phyloP scores from a whole-genome alignment of 352 stramenopile species.

The Discostella stelligera region DNA sequence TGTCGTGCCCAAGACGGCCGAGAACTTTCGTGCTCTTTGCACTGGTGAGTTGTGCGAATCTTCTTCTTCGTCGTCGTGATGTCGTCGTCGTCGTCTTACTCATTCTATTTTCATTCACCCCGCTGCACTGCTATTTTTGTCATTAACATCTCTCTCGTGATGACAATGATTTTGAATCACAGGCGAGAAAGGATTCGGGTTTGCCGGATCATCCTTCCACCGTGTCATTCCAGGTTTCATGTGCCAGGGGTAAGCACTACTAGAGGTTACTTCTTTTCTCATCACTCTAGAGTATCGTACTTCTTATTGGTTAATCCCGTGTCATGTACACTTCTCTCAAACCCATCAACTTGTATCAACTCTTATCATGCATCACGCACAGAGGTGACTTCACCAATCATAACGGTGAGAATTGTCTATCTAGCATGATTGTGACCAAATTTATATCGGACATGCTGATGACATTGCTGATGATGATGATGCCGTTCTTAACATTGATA shows the following conservation, averaged over 20 bases:
- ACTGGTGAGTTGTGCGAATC: constrained; percentile 86
- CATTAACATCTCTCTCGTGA: constrained; percentile 52
- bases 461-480: too few relatives aligned
- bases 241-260: constrained; percentile 85
- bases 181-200: constrained; percentile 90
- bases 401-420: constrained; percentile 80
- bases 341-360: too few relatives aligned
- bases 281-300: too few relatives aligned
- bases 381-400: constrained; percentile 91
- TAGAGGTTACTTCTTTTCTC: too few relatives aligned
- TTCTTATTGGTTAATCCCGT: too few relatives aligned
- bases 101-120: not conserved
- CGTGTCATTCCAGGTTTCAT: constrained; percentile 89
- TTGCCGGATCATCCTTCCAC: constrained; percentile 96
- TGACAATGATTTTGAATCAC: not conserved
- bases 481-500: too few relatives aligned
- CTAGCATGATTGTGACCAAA: too few relatives aligned
- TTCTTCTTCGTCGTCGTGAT: too few relatives aligned
- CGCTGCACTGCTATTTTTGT: not conserved
- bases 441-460: too few relatives aligned
- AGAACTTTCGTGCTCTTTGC: constrained; percentile 98
- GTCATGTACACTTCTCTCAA: too few relatives aligned
- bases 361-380: too few relatives aligned
- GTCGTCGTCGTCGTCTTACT: constrained; percentile 68
- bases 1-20: constrained; percentile 94